These are phyloP conservation scores for Suillus decipiens DNA, from an alignment of 768 basidiomycete genomes.

Conservation along the genomic window DNA sequence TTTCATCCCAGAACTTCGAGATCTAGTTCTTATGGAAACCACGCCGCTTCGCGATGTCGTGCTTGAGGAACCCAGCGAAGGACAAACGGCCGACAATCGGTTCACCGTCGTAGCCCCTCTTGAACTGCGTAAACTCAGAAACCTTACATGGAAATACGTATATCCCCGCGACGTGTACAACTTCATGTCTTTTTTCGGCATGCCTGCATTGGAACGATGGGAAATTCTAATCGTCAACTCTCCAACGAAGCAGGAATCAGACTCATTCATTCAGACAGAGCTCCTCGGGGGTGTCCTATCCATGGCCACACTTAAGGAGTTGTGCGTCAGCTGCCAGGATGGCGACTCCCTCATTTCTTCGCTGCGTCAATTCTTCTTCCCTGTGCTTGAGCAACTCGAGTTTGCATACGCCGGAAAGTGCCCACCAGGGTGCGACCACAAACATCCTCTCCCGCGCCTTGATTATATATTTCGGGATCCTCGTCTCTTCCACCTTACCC, in stretches of 20 bases:
- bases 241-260: constrained; percentile 31
- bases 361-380: constrained; percentile 46
- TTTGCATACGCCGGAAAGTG: constrained; percentile 40
- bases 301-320: constrained; percentile 37
- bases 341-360: constrained; percentile 41
- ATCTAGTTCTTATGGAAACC: constrained; percentile 44
- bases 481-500: constrained; percentile 49
- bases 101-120: constrained; percentile 26
- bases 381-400: constrained; percentile 46
- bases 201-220: constrained; percentile 44
- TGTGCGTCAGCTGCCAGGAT: constrained; percentile 44
- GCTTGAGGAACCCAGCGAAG: constrained; percentile 17
- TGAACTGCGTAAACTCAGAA: constrained; percentile 40
- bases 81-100: constrained; percentile 10
- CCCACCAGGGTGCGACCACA: constrained; percentile 15
- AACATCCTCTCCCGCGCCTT: constrained; percentile 42
- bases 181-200: constrained; percentile 43
- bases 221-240: constrained; percentile 45
- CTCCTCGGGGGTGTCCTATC: constrained; percentile 31
- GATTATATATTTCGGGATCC: constrained; percentile 60
- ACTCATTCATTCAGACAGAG: constrained; percentile 30
- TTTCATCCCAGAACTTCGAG: constrained; percentile 41
- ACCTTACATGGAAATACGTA: constrained; percentile 51
- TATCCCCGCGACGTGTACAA: constrained; percentile 42
- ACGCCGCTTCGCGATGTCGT: constrained; percentile 41